phyloP scores from a whole-genome alignment of 371 early-diverging fungal genomes.

The Mycotypha africana region DNA sequence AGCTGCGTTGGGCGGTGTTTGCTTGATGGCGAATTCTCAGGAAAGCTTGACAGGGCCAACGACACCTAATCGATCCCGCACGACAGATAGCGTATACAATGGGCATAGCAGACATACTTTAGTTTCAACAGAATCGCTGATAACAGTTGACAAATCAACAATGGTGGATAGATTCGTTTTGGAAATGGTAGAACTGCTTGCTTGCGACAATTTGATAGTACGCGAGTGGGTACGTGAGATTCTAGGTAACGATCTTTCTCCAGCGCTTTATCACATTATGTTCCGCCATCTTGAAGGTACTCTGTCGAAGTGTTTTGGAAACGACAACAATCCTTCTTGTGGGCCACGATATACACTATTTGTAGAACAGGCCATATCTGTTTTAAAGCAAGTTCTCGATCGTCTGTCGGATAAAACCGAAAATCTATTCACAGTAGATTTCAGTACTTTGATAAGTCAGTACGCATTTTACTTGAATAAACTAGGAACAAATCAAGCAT shows the following conservation, averaged over 20 bases:
- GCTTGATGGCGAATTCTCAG: slow-evolving; percentile 28
- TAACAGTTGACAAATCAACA: no score
- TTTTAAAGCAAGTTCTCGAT: slow-evolving; percentile 75
- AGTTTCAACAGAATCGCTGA: slow-evolving; percentile 20
- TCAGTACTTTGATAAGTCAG: slow-evolving; percentile 66
- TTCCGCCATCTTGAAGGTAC: slow-evolving; percentile 67
- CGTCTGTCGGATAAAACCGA: slow-evolving; percentile 59
- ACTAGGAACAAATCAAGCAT: slow-evolving; percentile 45
- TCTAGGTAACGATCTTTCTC: slow-evolving; percentile 76
- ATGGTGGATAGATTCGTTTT: slow-evolving; percentile 74
- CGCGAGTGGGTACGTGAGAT: slow-evolving; percentile 85
- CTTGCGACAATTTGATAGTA: slow-evolving; percentile 74
- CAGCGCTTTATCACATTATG: slow-evolving; percentile 70
- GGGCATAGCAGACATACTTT: slow-evolving; percentile 3
- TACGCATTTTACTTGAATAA: slow-evolving; percentile 76
- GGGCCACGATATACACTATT: slow-evolving; percentile 76
- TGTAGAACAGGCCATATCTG: slow-evolving; percentile 79
- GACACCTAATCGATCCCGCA: not conserved
- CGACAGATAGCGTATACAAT: not conserved
- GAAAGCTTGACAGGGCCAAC: not conserved
- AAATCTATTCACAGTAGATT: slow-evolving; percentile 66
- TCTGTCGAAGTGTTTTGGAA: slow-evolving; percentile 63
- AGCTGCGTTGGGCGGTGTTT: slow-evolving; percentile 60
- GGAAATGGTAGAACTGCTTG: slow-evolving; percentile 77
- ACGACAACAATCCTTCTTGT: slow-evolving; percentile 57